A percentile compares a stretch with the other conserved stretches of the same genome.
Evolutionary conservation across 768 basidiomycete species (phyloP).

Genomic region (Boletus fagicola): DNA sequence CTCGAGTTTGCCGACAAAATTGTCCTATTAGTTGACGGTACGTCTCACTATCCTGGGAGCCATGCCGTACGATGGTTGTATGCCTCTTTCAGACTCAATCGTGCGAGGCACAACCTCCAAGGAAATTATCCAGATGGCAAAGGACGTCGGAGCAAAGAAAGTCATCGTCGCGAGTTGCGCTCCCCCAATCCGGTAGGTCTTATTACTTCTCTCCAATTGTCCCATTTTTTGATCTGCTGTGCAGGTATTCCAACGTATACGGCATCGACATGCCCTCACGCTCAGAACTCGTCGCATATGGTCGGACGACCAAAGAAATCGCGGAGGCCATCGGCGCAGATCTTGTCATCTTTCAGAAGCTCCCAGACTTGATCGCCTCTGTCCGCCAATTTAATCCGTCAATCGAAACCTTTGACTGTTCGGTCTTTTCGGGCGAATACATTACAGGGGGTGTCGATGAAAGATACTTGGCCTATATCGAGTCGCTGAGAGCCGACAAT

Average conservation of each 20-base stretch:
- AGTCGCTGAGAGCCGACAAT: constrained; percentile 79
- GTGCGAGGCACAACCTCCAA: constrained; percentile 98
- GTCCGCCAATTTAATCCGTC: constrained; percentile 81
- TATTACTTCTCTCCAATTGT: background rate
- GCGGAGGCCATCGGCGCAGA: constrained; percentile 88
- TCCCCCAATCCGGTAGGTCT: constrained; percentile 81
- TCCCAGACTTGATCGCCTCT: constrained; percentile 81
- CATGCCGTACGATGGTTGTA: background rate
- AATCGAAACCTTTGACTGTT: constrained; percentile 87
- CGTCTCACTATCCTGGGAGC: constrained; percentile 14
- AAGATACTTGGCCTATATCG: constrained; percentile 71
- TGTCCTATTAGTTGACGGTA: constrained; percentile 94
- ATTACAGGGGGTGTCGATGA: constrained; percentile 92
- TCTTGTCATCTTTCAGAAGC: constrained; percentile 92
- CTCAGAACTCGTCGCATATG: constrained; percentile 87
- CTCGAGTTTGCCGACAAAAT: constrained; percentile 91
- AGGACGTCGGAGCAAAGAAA: constrained; percentile 95
- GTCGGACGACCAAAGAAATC: constrained; percentile 67
- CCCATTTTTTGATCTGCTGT: constrained; percentile 1
- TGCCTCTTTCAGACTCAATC: constrained; percentile 73
- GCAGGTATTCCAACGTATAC: constrained; percentile 89
- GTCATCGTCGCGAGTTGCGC: constrained; percentile 97
- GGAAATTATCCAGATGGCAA: constrained; percentile 99
- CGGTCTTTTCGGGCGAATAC: constrained; percentile 97
- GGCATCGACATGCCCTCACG: constrained; percentile 99